phyloP scores from a whole-genome alignment of 495 filamentous ascomycete species.

The Lasiosphaeris hirsuta region DNA sequence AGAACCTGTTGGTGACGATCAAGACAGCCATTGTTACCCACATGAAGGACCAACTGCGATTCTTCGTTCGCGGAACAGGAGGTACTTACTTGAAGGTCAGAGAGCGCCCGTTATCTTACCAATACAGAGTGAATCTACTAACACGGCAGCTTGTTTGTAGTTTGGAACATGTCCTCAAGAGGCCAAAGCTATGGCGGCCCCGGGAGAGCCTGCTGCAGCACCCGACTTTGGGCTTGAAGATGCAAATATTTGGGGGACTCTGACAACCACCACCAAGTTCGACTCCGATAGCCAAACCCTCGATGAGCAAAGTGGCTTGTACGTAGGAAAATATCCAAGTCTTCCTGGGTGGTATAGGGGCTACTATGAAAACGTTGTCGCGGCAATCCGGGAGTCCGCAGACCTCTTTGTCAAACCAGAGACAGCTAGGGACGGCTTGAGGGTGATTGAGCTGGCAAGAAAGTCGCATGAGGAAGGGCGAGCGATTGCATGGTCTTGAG shows the following conservation, averaged over 20 bases:
- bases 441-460: constrained; percentile 63
- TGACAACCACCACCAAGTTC: constrained; percentile 32
- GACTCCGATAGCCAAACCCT: constrained; percentile 19
- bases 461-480: constrained; percentile 35
- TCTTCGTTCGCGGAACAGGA: constrained; percentile 64
- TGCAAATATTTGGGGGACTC: constrained; percentile 30
- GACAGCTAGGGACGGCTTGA: constrained; percentile 58
- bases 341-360: constrained; percentile 54
- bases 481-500: constrained; percentile 23
- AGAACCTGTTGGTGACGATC: constrained; percentile 35
- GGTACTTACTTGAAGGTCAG: constrained; percentile 61
- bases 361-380: constrained; percentile 62
- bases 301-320: constrained; percentile 23
- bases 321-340: constrained; percentile 32
- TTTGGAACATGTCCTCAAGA: constrained; percentile 67
- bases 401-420: constrained; percentile 57
- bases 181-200: constrained; percentile 54
- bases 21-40: constrained; percentile 59
- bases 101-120: too few relatives aligned
- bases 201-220: constrained; percentile 41
- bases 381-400: constrained; percentile 31
- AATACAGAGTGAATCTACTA: too few relatives aligned
- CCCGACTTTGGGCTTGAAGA: constrained; percentile 56
- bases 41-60: constrained; percentile 62
- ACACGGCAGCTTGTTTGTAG: constrained; percentile 9